A percentile compares a stretch with the other conserved stretches of the same genome.
Conservation (phyloP, 176 grass and related monocot genomes). For the Eragrostis nindensis region DNA sequence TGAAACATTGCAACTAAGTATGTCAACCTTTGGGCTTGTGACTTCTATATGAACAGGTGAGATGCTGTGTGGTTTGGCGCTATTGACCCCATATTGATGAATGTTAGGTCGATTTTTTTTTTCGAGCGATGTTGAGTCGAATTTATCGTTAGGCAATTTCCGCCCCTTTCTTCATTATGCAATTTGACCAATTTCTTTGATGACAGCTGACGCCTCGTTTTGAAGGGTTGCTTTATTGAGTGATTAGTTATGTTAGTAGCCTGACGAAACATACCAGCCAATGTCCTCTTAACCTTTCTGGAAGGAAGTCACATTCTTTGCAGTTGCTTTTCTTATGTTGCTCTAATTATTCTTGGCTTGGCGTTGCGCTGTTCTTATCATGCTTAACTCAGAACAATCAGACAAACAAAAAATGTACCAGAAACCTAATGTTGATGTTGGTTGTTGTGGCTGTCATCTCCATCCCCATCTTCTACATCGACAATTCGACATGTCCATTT, state of each 20-base stretch:
- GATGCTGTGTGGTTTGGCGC: background rate
- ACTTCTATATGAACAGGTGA: background rate
- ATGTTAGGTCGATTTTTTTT: background rate
- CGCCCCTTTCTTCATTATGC: background rate
- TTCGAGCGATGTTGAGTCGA: background rate
- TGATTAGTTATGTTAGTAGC: background rate
- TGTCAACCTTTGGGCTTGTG: too few relatives aligned
- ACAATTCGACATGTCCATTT: background rate
- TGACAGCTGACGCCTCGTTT: background rate
- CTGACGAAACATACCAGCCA: background rate
- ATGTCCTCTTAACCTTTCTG: background rate
- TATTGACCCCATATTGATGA: background rate
- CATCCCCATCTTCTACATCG: background rate
- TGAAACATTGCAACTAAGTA: too few relatives aligned
- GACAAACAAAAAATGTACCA: slow-evolving; percentile 9
- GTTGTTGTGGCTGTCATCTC: too few relatives aligned
- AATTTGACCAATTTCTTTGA: background rate
- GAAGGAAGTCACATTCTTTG: slow-evolving; percentile 15
- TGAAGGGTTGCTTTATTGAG: slow-evolving; percentile 17
- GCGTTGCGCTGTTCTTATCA: slow-evolving; percentile 36
- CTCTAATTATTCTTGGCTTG: slow-evolving; percentile 3
- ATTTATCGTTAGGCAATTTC: background rate
- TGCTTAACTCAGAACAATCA: slow-evolving; percentile 1
- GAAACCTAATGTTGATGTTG: slow-evolving; percentile 18
- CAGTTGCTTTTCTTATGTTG: slow-evolving; percentile 8